These are phyloP conservation scores for Epicoccum nigrum DNA, from an alignment of 2,329 filamentous ascomycete genomes.

Conservation along the genomic window DNA sequence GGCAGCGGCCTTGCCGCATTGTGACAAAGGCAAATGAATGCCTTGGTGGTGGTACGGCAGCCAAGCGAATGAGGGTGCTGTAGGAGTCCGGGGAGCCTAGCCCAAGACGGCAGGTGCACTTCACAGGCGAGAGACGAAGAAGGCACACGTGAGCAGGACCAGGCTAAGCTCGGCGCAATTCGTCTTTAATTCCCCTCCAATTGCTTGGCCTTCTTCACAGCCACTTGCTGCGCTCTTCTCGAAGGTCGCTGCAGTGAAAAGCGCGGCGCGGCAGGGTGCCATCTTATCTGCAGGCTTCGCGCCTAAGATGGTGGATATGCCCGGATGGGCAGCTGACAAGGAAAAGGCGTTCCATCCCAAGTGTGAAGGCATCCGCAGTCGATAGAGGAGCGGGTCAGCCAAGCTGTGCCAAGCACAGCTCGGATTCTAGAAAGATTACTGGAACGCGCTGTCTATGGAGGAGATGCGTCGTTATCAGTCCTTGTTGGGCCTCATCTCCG, in stretches of 20 bases:
- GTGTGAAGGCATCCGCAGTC: constrained; percentile 9
- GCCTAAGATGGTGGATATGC: constrained; percentile 12
- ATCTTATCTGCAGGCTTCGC: constrained; percentile 15
- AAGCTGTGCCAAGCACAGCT: constrained; percentile 16
- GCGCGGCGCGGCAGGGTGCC: constrained; percentile 17
- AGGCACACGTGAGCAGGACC: constrained; percentile 26
- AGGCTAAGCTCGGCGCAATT: constrained; percentile 16
- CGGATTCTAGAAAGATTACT: constrained; percentile 33
- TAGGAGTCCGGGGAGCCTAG: constrained; percentile 4
- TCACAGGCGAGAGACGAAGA: constrained; percentile 9
- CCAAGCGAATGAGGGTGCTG: constrained; percentile 16
- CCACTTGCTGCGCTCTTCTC: constrained; percentile 10
- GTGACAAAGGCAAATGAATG: constrained; percentile 23
- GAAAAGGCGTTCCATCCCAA: constrained; percentile 16
- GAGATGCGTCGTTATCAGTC: constrained; percentile 24
- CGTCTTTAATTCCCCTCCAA: constrained; percentile 8
- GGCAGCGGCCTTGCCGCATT: constrained; percentile 23
- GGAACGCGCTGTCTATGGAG: constrained; percentile 14
- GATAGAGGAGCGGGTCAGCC: constrained; percentile 20
- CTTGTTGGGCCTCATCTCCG: constrained; percentile 26
- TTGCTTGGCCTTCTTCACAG: constrained; percentile 19
- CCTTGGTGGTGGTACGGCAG: constrained; percentile 10
- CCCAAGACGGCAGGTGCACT: constrained; percentile 22
- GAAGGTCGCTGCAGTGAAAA: constrained; percentile 13
- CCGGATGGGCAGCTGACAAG: constrained; percentile 35